Percentiles rank a stretch among this genome's conserved stretches.
Evolutionary conservation across 345 rosid genomes (phyloP).

Genomic region (Clausena lansium): DNA sequence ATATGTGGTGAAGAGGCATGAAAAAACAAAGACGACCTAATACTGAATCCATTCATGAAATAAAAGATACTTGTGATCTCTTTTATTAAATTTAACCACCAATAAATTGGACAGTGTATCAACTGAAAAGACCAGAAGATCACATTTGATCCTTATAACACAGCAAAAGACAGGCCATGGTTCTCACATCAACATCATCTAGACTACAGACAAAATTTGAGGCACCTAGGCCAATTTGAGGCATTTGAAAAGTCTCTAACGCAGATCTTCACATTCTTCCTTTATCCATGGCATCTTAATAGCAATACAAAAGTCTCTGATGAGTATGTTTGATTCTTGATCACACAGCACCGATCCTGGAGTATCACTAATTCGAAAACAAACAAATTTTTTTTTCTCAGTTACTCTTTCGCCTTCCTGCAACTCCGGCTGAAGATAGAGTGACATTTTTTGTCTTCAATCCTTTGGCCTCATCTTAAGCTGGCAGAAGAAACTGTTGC

Average conservation of each 20-base stretch:
- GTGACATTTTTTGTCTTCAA: slow-evolving; percentile 1
- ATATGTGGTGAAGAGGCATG: no score
- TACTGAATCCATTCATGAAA: not conserved
- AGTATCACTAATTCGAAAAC: not conserved
- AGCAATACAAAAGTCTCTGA: not conserved
- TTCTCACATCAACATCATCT: not conserved
- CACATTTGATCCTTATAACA: not conserved
- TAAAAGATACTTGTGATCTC: not conserved
- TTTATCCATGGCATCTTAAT: slow-evolving; percentile 1
- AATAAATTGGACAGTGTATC: not conserved
- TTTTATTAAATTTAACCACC: not conserved
- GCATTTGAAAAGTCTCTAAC: not conserved
- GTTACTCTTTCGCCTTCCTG: not conserved
- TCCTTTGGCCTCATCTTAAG: not conserved
- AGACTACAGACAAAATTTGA: not conserved
- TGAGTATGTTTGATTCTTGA: not conserved
- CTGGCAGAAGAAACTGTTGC: not conserved
- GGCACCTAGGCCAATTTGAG: not conserved
- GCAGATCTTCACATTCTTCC: not conserved
- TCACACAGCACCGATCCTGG: not conserved
- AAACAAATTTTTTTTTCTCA: not conserved
- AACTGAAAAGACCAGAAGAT: not conserved
- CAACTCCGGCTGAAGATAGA: not conserved
- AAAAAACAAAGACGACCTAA: not conserved
- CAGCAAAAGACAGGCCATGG: not conserved